A percentile compares a stretch with the other conserved stretches of the same genome.
These are phyloP conservation scores for Zygoascus sp. DNA, from an alignment of 1,139 yeast genomes.

Conservation along the genomic window DNA sequence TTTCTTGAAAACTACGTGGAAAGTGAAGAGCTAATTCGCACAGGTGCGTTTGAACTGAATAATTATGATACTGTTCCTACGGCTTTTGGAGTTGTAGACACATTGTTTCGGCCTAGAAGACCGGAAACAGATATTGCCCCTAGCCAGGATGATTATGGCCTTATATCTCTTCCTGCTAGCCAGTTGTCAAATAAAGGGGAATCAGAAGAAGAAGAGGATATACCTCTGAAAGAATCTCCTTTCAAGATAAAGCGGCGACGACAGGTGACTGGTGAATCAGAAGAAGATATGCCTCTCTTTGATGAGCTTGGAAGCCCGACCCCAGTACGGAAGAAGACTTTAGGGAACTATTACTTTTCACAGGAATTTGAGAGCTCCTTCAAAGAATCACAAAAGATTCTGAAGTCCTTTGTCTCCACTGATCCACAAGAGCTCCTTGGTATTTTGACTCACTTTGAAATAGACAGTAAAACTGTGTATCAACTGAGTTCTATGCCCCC, in stretches of 20 bases:
- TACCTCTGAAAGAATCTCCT: background rate
- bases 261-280: background rate
- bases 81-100: slow-evolving; percentile 1
- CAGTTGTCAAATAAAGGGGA: background rate
- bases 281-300: background rate
- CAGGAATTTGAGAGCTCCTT: slow-evolving; percentile 11
- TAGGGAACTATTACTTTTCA: slow-evolving; percentile 5
- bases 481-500: slow-evolving; percentile 21
- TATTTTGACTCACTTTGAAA: slow-evolving; percentile 11
- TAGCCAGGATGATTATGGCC: background rate
- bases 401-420: slow-evolving; percentile 8
- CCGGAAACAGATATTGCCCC: background rate
- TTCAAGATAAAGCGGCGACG: slow-evolving; percentile 5
- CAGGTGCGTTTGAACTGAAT: background rate
- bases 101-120: slow-evolving; percentile 9
- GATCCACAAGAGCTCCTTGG: background rate
- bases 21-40: background rate
- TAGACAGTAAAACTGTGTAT: slow-evolving; percentile 3
- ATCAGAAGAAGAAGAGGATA: slow-evolving; percentile 2
- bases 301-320: background rate
- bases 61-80: slow-evolving; percentile 10
- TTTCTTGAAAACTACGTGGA: slow-evolving; percentile 7
- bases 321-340: background rate
- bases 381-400: slow-evolving; percentile 12
- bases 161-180: background rate